Conservation (phyloP, 2,329 filamentous ascomycete genomes). For the Fusarium xyrophilum region DNA sequence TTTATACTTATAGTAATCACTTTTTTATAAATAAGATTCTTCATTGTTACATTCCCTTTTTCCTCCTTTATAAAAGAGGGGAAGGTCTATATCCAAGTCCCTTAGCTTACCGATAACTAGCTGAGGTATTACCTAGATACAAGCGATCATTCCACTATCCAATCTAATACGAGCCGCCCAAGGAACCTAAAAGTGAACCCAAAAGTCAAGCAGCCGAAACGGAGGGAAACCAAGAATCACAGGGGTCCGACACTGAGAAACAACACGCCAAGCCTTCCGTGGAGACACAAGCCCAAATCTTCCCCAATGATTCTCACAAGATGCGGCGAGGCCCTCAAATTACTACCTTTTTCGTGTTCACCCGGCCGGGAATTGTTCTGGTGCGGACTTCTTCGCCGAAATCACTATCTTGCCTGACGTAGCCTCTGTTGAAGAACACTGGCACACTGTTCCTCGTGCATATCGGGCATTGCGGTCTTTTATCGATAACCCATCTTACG, state of each 20-base stretch:
- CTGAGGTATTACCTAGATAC: too few species aligned
- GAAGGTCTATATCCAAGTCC: too few species aligned
- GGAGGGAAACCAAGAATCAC: background rate
- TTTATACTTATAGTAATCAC: too few species aligned
- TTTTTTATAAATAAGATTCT: too few species aligned
- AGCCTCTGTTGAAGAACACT: background rate
- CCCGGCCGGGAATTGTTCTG: background rate
- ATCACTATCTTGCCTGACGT: background rate
- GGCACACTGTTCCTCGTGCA: accelerated
- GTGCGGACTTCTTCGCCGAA: background rate
- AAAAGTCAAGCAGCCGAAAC: background rate
- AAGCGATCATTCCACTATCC: too few species aligned
- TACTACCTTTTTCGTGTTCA: background rate
- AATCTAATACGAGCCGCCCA: background rate
- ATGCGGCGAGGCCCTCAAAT: background rate
- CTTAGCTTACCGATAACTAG: too few species aligned
- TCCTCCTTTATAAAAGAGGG: too few species aligned
- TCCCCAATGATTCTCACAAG: background rate
- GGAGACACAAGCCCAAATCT: background rate
- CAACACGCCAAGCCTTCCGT: background rate
- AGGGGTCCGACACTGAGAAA: background rate
- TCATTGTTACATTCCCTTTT: too few species aligned
- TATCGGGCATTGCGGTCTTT: background rate
- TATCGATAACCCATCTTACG: background rate
- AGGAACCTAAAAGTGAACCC: background rate